These are phyloP conservation scores for Cryptosporidium baileyi DNA, from an alignment of 169 alveolate species.

Conservation along the genomic window DNA sequence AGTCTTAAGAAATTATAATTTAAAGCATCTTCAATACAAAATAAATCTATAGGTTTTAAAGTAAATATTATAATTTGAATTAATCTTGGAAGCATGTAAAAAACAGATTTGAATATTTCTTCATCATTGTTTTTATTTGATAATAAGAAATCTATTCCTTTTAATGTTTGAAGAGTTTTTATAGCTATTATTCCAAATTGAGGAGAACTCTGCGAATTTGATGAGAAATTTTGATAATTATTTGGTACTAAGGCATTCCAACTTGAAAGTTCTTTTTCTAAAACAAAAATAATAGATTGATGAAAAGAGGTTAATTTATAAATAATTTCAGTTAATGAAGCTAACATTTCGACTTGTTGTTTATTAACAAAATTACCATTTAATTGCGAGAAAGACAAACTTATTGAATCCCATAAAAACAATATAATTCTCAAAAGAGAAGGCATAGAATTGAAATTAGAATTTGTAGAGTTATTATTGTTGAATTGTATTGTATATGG, in stretches of 20 bases:
- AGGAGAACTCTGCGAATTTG: background rate
- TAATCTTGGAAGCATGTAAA: conserved; percentile 28
- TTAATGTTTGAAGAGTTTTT: conserved; percentile 6
- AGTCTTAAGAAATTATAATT: conserved; percentile 7
- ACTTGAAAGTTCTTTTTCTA: conserved; percentile 15
- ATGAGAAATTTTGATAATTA: background rate
- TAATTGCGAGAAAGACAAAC: conserved; percentile 15
- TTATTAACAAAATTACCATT: background rate
- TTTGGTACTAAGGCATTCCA: conserved; percentile 35
- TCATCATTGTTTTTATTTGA: background rate
- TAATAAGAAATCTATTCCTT: conserved; percentile 9
- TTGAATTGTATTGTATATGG: conserved; percentile 32
- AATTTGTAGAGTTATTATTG: background rate
- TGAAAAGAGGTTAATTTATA: conserved; percentile 37
- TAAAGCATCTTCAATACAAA: background rate
- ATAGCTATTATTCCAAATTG: conserved; percentile 44
- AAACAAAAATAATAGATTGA: conserved; percentile 26
- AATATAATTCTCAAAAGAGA: conserved; percentile 30
- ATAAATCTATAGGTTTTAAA: conserved; percentile 24
- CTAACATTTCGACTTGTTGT: conserved; percentile 12
- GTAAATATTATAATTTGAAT: background rate
- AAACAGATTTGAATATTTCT: background rate
- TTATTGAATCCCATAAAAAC: conserved; percentile 52
- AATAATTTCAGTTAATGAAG: conserved; percentile 27
- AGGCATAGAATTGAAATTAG: background rate